phyloP scores from a whole-genome alignment of 352 stramenopile genomes.

The Phytophthora capsici region DNA sequence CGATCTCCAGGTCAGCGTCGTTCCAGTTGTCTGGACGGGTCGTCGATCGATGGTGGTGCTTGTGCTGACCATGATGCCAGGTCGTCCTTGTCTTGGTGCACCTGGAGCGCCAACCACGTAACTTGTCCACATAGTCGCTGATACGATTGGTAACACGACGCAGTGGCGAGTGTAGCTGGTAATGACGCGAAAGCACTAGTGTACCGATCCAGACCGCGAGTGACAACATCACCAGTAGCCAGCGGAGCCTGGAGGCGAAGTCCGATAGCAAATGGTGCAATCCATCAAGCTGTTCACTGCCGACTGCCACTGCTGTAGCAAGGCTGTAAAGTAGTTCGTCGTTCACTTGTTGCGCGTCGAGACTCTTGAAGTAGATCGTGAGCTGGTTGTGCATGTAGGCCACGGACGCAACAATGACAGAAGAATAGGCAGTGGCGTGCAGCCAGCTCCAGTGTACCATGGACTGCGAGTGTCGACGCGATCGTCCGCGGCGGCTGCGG shows the following conservation, averaged over 20 bases:
- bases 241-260: slow-evolving; percentile 47
- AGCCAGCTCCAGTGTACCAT: slow-evolving; percentile 76
- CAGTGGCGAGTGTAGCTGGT: slow-evolving; percentile 59
- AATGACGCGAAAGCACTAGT: slow-evolving; percentile 53
- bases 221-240: slow-evolving; percentile 47
- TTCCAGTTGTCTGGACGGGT: slow-evolving; percentile 25
- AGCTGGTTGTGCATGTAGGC: slow-evolving; percentile 74
- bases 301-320: slow-evolving; percentile 29
- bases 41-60: slow-evolving; percentile 14
- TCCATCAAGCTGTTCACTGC: slow-evolving; percentile 41
- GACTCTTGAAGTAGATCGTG: slow-evolving; percentile 46
- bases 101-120: slow-evolving; percentile 27
- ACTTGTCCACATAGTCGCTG: slow-evolving; percentile 22
- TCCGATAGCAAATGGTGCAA: slow-evolving; percentile 39
- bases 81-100: slow-evolving; percentile 11
- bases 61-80: slow-evolving; percentile 15
- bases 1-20: slow-evolving; percentile 56
- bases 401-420: slow-evolving; percentile 67
- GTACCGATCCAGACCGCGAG: slow-evolving; percentile 51
- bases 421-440: slow-evolving; percentile 72
- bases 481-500: slow-evolving; percentile 10
- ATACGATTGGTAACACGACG: slow-evolving; percentile 39
- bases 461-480: slow-evolving; percentile 31
- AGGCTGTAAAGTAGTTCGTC: slow-evolving; percentile 47
- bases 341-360: slow-evolving; percentile 41